Percentiles rank a stretch among this genome's conserved stretches.
phyloP scores from a whole-genome alignment of 805 yeast species.

The Jamesozyma jinghongensis region DNA sequence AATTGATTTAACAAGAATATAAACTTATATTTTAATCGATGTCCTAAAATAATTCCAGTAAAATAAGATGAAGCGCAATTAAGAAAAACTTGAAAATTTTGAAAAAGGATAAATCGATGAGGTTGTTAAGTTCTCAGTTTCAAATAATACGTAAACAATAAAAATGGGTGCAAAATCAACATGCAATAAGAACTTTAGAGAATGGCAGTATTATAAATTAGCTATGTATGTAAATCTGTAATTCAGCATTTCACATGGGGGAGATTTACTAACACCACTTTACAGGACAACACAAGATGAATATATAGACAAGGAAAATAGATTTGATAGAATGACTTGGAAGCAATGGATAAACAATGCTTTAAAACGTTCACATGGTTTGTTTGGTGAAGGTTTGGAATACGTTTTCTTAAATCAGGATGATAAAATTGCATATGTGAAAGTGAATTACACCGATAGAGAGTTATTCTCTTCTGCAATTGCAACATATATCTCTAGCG shows the following conservation, averaged over 20 bases:
- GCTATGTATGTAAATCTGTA: constrained; percentile 16
- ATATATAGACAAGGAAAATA: constrained; percentile 13
- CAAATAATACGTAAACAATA: no score
- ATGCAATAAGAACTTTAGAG: constrained; percentile 7
- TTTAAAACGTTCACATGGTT: constrained; percentile 32
- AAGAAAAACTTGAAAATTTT: no score
- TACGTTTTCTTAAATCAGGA: constrained; percentile 24
- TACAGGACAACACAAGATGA: constrained; percentile 19
- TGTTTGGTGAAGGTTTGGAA: constrained; percentile 35
- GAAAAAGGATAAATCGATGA: no score
- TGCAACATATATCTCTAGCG: constrained; percentile 26
- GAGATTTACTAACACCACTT: neutral
- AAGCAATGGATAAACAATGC: constrained; percentile 31
- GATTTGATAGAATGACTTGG: constrained; percentile 34
- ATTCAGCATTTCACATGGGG: no score
- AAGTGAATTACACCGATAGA: constrained; percentile 25
- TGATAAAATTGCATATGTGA: constrained; percentile 19
- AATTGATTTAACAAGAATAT: no score
- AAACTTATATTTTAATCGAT: no score
- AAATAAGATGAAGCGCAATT: no score
- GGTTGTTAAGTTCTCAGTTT: no score
- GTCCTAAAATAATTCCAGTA: no score
- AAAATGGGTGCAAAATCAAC: neutral
- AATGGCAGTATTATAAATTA: constrained; percentile 22
- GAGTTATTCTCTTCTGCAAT: constrained; percentile 26